These are phyloP conservation scores for Asclepias syriaca DNA, from an alignment of 257 asterid species.

Conservation along the genomic window DNA sequence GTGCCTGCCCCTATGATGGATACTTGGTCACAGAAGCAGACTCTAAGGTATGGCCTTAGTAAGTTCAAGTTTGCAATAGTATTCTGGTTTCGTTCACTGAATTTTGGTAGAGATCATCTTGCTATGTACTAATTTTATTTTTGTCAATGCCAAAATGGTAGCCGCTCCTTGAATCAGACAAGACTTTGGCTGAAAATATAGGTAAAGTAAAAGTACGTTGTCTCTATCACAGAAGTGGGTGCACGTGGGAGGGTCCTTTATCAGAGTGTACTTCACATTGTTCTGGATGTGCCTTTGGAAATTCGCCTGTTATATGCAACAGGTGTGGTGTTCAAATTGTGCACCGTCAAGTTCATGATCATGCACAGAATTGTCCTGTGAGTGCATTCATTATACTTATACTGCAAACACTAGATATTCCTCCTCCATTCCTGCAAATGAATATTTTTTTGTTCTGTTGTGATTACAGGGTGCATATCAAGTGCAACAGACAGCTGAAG, in stretches of 20 bases:
- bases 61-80: slow-evolving; percentile 6
- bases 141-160: slow-evolving; percentile 27
- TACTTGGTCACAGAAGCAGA: slow-evolving; percentile 79
- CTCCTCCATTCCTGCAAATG: background rate
- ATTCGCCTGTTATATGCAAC: slow-evolving; percentile 84
- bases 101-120: slow-evolving; percentile 18
- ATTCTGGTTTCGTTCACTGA: slow-evolving; percentile 12
- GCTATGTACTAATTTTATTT: slow-evolving; percentile 13
- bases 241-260: slow-evolving; percentile 86
- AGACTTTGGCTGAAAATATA: slow-evolving; percentile 60
- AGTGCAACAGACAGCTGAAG: slow-evolving; percentile 50
- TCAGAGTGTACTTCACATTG: slow-evolving; percentile 74
- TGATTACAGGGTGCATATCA: slow-evolving; percentile 61
- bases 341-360: slow-evolving; percentile 97
- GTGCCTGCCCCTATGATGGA: slow-evolving; percentile 95
- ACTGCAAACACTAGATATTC: background rate
- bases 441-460: background rate
- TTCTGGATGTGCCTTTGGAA: slow-evolving; percentile 70
- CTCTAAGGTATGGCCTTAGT: slow-evolving; percentile 55
- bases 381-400: slow-evolving; percentile 26
- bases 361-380: slow-evolving; percentile 83
- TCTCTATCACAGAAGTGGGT: slow-evolving; percentile 81
- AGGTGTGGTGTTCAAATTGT: slow-evolving; percentile 78
- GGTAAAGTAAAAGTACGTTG: slow-evolving; percentile 86
- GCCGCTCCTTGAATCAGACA: slow-evolving; percentile 71